Evolutionary conservation across 1,139 yeast species (phyloP).

Genomic region (Hyphopichia khmerensis): DNA sequence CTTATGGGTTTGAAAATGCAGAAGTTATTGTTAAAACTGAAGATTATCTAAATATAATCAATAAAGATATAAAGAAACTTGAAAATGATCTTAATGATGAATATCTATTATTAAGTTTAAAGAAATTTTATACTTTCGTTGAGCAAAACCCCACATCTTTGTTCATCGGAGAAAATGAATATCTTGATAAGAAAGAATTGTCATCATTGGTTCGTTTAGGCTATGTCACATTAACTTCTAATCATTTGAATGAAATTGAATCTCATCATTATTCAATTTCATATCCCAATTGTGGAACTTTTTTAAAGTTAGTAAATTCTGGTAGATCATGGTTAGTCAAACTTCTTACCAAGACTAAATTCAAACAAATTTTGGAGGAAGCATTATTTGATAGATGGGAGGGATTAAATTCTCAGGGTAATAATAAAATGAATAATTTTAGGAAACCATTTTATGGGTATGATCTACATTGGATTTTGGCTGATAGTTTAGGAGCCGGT

Average conservation of each 20-base stretch:
- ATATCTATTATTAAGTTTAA: conserved; percentile 9
- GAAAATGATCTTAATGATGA: conserved; percentile 2
- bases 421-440: conserved; percentile 40
- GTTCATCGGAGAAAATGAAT: conserved; percentile 25
- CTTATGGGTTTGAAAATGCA: conserved; percentile 47
- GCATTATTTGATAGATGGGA: conserved; percentile 51
- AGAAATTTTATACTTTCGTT: conserved; percentile 24
- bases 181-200: conserved; percentile 27
- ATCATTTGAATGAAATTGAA: conserved; percentile 49
- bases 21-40: conserved; percentile 34
- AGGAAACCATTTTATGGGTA: conserved; percentile 62
- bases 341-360: conserved; percentile 40
- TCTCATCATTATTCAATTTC: conserved; percentile 47
- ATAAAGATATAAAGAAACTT: conserved; percentile 7
- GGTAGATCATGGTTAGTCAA: conserved; percentile 54
- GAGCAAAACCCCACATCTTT: conserved; percentile 28
- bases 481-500: conserved; percentile 70
- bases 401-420: conserved; percentile 25
- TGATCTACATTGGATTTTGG: conserved; percentile 60
- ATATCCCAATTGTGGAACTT: conserved; percentile 63
- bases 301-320: conserved; percentile 44
- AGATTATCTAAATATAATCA: conserved; percentile 21
- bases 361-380: conserved; percentile 55
- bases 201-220: conserved; percentile 48
- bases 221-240: conserved; percentile 51